These are phyloP conservation scores for Hypoxylon subgilvum DNA, from an alignment of 495 filamentous ascomycete species.

Conservation along the genomic window DNA sequence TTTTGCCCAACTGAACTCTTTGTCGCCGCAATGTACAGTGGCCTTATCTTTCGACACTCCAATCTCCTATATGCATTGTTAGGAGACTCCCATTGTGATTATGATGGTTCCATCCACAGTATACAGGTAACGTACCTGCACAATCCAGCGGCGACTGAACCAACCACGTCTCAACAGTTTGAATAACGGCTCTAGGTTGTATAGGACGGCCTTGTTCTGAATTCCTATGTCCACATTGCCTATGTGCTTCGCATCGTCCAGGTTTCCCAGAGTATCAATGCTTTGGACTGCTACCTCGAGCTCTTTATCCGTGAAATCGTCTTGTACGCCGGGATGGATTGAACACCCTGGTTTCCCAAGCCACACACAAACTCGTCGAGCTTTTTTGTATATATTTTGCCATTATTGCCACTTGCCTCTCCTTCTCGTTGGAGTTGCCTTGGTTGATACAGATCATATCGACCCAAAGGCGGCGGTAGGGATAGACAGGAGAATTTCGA, in stretches of 20 bases:
- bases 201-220: constrained; percentile 2
- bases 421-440: not conserved
- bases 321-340: not conserved
- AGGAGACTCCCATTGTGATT: not conserved
- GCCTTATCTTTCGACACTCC: not conserved
- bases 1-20: constrained; percentile 2
- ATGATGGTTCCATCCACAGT: not conserved
- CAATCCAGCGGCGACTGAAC: constrained; percentile 23
- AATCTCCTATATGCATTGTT: not conserved
- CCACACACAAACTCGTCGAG: constrained; percentile 7
- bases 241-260: constrained; percentile 18
- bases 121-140: constrained; percentile 5
- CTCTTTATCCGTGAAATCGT: constrained; percentile 6
- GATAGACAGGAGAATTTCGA: not conserved
- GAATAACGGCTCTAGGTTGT: constrained; percentile 21
- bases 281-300: constrained; percentile 1
- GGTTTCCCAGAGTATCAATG: constrained; percentile 7
- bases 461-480: not conserved
- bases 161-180: constrained; percentile 16
- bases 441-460: constrained; percentile 6
- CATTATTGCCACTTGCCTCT: constrained; percentile 15
- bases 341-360: constrained; percentile 12
- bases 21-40: constrained; percentile 5
- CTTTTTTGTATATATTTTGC: constrained; percentile 10
- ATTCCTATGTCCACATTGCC: constrained; percentile 19